Evolutionary conservation across 164 flowering plant genomes (phyloP).

Genomic region (Akebia trifoliata): DNA sequence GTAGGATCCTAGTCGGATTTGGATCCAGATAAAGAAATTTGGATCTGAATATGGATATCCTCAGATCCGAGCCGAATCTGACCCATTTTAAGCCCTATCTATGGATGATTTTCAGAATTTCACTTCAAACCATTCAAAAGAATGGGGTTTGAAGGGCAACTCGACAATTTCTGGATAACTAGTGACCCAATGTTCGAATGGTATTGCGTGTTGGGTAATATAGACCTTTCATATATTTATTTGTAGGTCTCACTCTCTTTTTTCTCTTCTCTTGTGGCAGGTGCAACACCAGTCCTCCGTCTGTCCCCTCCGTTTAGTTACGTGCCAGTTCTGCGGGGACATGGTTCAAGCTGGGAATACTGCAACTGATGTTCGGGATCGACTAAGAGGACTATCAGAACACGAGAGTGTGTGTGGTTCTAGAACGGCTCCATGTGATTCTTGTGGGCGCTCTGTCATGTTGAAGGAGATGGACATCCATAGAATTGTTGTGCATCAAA

Average conservation of each 20-base stretch:
- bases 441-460: slow-evolving; percentile 96
- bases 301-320: slow-evolving; percentile 71
- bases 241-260: background rate
- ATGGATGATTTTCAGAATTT: too few species aligned
- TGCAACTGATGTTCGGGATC: slow-evolving; percentile 63
- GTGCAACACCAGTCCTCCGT: slow-evolving; percentile 75
- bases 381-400: slow-evolving; percentile 77
- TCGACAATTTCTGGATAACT: too few species aligned
- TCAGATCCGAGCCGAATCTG: too few species aligned
- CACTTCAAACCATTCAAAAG: background rate
- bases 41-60: too few species aligned
- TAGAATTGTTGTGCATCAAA: slow-evolving; percentile 73
- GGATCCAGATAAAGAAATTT: too few species aligned
- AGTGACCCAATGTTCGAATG: too few species aligned
- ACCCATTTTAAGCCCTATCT: too few species aligned
- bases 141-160: background rate
- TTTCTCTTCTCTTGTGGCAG: slow-evolving; percentile 31
- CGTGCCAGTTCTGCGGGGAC: slow-evolving; percentile 92
- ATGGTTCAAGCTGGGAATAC: slow-evolving; percentile 84
- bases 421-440: slow-evolving; percentile 91
- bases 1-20: too few species aligned
- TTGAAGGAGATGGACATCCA: slow-evolving; percentile 98
- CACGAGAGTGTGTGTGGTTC: slow-evolving; percentile 92
- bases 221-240: background rate
- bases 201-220: too few species aligned